Conservation (phyloP, 2,329 filamentous ascomycete genomes). For the Mycosphaerelloides madeirae region DNA sequence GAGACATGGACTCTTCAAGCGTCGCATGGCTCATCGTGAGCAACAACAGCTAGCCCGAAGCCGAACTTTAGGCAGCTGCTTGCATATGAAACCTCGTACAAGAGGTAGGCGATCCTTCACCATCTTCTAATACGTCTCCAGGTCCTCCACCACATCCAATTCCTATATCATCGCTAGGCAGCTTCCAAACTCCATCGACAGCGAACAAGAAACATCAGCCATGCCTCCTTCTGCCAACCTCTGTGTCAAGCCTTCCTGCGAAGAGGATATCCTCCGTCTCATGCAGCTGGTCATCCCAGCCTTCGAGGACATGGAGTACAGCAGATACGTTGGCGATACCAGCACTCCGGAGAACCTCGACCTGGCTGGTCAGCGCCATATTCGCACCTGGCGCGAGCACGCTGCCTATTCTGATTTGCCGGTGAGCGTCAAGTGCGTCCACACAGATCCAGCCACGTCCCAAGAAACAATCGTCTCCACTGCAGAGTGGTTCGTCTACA, state of each 20-base stretch:
- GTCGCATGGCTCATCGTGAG: too few species aligned
- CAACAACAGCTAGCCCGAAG: too few species aligned
- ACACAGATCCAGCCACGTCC: slow-evolving; percentile 15
- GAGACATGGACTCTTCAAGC: too few species aligned
- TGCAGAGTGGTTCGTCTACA: slow-evolving; percentile 24
- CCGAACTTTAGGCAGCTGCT: too few species aligned
- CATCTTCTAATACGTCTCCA: too few species aligned
- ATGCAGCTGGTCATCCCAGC: slow-evolving; percentile 17
- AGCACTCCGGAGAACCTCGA: slow-evolving; percentile 12
- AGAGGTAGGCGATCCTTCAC: too few species aligned
- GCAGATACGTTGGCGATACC: slow-evolving; percentile 16
- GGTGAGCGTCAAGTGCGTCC: slow-evolving; percentile 20
- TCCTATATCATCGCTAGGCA: too few species aligned
- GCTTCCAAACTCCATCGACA: neutral
- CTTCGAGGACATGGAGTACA: slow-evolving; percentile 14
- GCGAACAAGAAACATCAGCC: neutral
- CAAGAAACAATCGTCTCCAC: slow-evolving; percentile 19
- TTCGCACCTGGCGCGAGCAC: slow-evolving; percentile 21
- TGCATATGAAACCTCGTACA: too few species aligned
- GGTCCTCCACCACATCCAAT: too few species aligned
- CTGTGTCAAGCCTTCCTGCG: slow-evolving; percentile 16
- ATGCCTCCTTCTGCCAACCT: slow-evolving; percentile 4
- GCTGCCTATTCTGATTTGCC: slow-evolving; percentile 7
- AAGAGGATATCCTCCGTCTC: slow-evolving; percentile 23
- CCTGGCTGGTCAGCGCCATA: slow-evolving; percentile 16